A percentile compares a stretch with the other conserved stretches of the same genome.
Conservation (phyloP, 2,329 filamentous ascomycete species). For the Camptophora hylomeconis region DNA sequence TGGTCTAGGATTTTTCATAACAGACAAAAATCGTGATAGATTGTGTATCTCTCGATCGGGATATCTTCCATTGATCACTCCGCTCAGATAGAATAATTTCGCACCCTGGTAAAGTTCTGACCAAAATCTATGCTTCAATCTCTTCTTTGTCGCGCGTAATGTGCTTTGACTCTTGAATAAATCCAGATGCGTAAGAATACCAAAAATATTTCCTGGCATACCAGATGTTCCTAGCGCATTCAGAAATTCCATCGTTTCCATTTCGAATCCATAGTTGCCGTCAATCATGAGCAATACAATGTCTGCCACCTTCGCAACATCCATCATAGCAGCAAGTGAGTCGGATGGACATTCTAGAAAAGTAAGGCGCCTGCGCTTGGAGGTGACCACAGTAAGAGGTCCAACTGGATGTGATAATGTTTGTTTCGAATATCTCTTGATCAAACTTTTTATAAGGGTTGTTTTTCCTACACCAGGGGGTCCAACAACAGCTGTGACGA, state of each 20-base stretch:
- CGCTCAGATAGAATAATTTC: conserved; percentile 91
- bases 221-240: conserved; percentile 86
- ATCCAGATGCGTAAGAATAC: conserved; percentile 90
- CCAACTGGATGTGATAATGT: conserved; percentile 80
- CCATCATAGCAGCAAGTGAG: conserved; percentile 90
- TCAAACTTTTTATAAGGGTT: conserved; percentile 84
- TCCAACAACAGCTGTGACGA: conserved; percentile 86
- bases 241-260: conserved; percentile 99
- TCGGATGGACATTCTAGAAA: conserved; percentile 94
- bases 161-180: conserved; percentile 89
- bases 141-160: conserved; percentile 86
- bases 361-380: conserved; percentile 85
- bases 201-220: conserved; percentile 98
- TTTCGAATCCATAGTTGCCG: conserved; percentile 96
- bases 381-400: conserved; percentile 90
- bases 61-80: conserved; percentile 91
- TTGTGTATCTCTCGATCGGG: conserved; percentile 96
- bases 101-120: conserved; percentile 93
- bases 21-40: conserved; percentile 81
- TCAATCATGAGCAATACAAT: conserved; percentile 97
- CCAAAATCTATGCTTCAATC: conserved; percentile 91
- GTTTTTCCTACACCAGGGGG: conserved; percentile 94
- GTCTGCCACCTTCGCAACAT: conserved; percentile 92
- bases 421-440: conserved; percentile 91
- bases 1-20: conserved; percentile 99